Percentiles rank a stretch among this genome's conserved stretches.
Conservation (phyloP, 805 yeast species). For the Cyberlindnera galapagoensis region DNA sequence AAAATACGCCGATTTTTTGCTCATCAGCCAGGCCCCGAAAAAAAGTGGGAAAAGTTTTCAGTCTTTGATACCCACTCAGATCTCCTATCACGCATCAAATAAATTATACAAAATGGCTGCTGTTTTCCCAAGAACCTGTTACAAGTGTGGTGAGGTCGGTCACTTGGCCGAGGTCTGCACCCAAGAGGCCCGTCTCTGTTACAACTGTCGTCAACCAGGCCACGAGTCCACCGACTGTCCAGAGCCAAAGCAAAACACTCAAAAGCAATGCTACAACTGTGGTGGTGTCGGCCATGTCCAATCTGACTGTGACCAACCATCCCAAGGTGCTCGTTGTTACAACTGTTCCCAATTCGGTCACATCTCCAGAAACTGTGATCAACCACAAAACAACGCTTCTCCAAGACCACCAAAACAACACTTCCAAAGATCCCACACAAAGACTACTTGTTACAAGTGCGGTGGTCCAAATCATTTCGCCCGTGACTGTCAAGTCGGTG, state of each 20-base stretch:
- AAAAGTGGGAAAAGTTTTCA: no score
- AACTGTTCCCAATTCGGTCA: slow-evolving; percentile 75
- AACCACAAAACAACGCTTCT: slow-evolving; percentile 29
- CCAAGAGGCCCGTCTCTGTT: slow-evolving; percentile 80
- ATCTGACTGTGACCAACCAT: slow-evolving; percentile 65
- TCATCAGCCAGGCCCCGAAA: no score
- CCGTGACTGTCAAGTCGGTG: slow-evolving; percentile 72
- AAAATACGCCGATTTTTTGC: no score
- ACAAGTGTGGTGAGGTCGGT: slow-evolving; percentile 88
- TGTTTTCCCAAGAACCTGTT: slow-evolving; percentile 68
- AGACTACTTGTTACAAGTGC: slow-evolving; percentile 73
- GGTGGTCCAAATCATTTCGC: slow-evolving; percentile 94
- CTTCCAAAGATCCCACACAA: slow-evolving; percentile 16
- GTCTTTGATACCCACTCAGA: no score
- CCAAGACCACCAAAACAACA: slow-evolving; percentile 14
- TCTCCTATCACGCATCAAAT: background rate
- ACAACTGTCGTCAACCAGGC: slow-evolving; percentile 87
- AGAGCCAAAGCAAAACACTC: slow-evolving; percentile 75
- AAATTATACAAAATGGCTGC: slow-evolving; percentile 22
- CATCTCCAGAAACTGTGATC: slow-evolving; percentile 69
- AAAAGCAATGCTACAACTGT: slow-evolving; percentile 90
- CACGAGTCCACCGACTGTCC: slow-evolving; percentile 88
- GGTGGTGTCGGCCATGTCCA: slow-evolving; percentile 87
- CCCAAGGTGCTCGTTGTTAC: slow-evolving; percentile 65
- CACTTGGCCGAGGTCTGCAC: slow-evolving; percentile 86